phyloP scores from a whole-genome alignment of 352 stramenopile genomes.

The Phytophthora capsici region DNA sequence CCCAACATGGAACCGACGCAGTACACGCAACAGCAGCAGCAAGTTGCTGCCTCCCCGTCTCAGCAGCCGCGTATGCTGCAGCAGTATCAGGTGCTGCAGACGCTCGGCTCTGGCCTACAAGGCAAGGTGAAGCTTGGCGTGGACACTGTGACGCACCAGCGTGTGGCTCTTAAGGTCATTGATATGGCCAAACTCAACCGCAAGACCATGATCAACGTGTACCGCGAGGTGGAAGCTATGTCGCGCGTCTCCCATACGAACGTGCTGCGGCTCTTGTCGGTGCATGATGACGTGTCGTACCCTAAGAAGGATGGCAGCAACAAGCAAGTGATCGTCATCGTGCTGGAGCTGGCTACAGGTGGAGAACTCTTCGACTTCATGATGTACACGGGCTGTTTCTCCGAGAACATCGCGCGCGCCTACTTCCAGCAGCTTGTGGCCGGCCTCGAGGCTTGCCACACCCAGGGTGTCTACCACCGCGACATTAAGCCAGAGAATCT shows the following conservation, averaged over 20 bases:
- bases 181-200: constrained; percentile 82
- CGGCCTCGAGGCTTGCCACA: constrained; percentile 84
- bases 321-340: constrained; percentile 89
- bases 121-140: constrained; percentile 91
- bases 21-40: constrained; percentile 15
- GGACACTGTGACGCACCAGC: constrained; percentile 76
- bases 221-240: constrained; percentile 92
- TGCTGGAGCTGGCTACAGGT: constrained; percentile 87
- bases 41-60: constrained; percentile 2
- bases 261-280: constrained; percentile 80
- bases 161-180: constrained; percentile 93
- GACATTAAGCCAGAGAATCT: constrained; percentile 96
- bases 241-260: constrained; percentile 84
- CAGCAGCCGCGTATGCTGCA: constrained; percentile 63
- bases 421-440: constrained; percentile 90
- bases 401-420: constrained; percentile 83
- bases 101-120: constrained; percentile 80
- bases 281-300: constrained; percentile 78
- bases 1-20: constrained; percentile 39
- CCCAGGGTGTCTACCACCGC: constrained; percentile 87
- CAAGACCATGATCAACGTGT: constrained; percentile 85
- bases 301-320: constrained; percentile 73
- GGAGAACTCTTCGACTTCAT: constrained; percentile 94
- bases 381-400: constrained; percentile 93
- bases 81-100: constrained; percentile 81